Conservation (phyloP, 2,329 filamentous ascomycete genomes). For the Westerdykella sp. region DNA sequence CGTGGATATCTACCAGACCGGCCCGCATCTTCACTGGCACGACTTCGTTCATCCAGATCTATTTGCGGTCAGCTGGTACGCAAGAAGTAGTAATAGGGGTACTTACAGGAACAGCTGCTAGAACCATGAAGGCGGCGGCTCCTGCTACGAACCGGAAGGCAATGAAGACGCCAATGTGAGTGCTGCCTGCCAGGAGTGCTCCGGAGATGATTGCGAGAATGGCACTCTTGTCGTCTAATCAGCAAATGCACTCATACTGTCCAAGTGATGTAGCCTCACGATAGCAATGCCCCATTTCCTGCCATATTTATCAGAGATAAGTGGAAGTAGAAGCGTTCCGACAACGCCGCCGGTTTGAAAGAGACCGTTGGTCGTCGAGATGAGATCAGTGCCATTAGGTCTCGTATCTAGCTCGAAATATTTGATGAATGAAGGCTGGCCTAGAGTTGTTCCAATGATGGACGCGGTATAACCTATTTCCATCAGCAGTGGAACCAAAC, state of each 20-base stretch:
- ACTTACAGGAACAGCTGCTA: slow-evolving; percentile 29
- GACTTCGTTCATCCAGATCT: slow-evolving; percentile 30
- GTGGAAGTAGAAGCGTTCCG: slow-evolving; percentile 10
- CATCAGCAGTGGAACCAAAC: background rate
- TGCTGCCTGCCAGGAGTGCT: slow-evolving; percentile 13
- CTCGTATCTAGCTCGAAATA: slow-evolving; percentile 15
- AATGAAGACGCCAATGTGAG: slow-evolving; percentile 18
- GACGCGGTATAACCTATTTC: slow-evolving; percentile 8
- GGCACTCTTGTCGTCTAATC: slow-evolving; percentile 6
- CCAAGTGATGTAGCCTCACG: slow-evolving; percentile 3
- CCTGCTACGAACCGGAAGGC: slow-evolving; percentile 30
- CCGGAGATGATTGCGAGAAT: slow-evolving; percentile 23
- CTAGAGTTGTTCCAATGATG: slow-evolving; percentile 14
- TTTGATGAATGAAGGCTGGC: slow-evolving; percentile 15
- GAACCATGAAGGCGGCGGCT: slow-evolving; percentile 24
- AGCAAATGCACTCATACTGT: background rate
- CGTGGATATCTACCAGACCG: slow-evolving; percentile 31
- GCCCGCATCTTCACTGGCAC: slow-evolving; percentile 28
- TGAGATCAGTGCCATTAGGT: slow-evolving; percentile 10
- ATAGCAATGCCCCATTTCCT: slow-evolving; percentile 16
- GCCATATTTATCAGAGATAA: slow-evolving; percentile 11
- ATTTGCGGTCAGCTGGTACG: background rate
- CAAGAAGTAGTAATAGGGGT: background rate
- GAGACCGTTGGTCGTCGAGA: slow-evolving; percentile 13
- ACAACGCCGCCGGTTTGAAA: slow-evolving; percentile 16